A percentile compares a stretch with the other conserved stretches of the same genome.
phyloP scores from a whole-genome alignment of 768 basidiomycete genomes.

The Dioszegia crocea region DNA sequence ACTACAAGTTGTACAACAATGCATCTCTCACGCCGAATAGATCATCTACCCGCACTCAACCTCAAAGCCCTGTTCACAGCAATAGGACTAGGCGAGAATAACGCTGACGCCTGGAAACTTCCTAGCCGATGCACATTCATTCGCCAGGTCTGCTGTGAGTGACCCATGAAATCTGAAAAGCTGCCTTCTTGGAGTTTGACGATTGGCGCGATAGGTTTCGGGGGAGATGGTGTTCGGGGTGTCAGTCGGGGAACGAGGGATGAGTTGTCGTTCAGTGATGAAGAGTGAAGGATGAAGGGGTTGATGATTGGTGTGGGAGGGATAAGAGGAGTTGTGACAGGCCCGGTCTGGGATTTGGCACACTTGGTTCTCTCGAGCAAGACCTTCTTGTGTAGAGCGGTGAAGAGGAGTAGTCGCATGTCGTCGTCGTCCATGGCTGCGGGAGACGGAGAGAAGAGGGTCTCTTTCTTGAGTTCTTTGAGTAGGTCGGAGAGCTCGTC shows the following conservation, averaged over 20 bases:
- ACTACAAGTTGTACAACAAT: neutral
- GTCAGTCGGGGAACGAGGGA: neutral
- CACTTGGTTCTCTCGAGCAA: constrained; percentile 12
- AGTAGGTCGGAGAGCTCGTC: constrained; percentile 8
- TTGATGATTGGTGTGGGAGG: neutral
- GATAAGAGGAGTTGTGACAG: neutral
- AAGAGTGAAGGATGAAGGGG: constrained; percentile 30
- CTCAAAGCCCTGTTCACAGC: constrained; percentile 17
- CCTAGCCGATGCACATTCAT: constrained; percentile 30
- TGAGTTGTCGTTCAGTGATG: constrained; percentile 1
- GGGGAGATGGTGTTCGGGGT: neutral
- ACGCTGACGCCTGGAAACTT: constrained; percentile 26
- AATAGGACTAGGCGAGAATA: constrained; percentile 36
- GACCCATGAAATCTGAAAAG: constrained; percentile 2
- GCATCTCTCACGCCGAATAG: too few relatives aligned
- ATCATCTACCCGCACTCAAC: too few relatives aligned
- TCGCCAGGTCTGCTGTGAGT: constrained; percentile 17
- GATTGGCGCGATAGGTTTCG: constrained; percentile 4
- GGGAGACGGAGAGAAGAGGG: neutral
- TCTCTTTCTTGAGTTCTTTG: constrained; percentile 1
- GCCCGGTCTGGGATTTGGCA: neutral
- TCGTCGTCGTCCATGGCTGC: neutral
- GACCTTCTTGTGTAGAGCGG: constrained; percentile 26
- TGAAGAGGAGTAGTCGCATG: constrained; percentile 24
- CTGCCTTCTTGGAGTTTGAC: neutral